Evolutionary conservation across 2,329 filamentous ascomycete species (phyloP).

Genomic region (Aspergillus pseudoterreus): DNA sequence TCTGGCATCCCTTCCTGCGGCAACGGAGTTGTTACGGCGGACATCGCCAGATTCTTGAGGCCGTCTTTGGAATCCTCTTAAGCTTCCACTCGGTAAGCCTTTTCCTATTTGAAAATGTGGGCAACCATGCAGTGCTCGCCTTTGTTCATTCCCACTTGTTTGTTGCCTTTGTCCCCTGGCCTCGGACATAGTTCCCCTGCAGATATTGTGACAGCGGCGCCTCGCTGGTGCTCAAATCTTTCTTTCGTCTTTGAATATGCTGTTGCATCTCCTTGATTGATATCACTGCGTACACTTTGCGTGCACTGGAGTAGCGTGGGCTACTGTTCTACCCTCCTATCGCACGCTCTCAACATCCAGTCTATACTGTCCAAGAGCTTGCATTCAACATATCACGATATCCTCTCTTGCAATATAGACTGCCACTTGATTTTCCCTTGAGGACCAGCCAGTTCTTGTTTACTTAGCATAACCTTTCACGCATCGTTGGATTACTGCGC

Average conservation of each 20-base stretch:
- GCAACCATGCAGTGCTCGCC: too few species aligned
- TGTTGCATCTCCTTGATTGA: neutral
- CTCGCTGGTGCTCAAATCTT: neutral
- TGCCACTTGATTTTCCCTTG: neutral
- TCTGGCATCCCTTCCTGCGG: conserved; percentile 10
- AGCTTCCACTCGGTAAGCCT: conserved; percentile 12
- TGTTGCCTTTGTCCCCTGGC: neutral
- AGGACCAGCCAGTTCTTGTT: too few species aligned
- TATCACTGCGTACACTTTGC: neutral
- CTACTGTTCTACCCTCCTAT: neutral
- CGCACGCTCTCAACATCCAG: neutral
- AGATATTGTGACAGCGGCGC: neutral
- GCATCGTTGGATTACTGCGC: neutral
- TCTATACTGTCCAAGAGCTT: neutral
- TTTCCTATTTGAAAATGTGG: neutral
- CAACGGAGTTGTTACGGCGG: conserved; percentile 10
- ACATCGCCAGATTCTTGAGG: conserved; percentile 12
- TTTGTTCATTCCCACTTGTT: too few species aligned
- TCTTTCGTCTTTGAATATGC: neutral
- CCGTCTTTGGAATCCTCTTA: conserved; percentile 12
- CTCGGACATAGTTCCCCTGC: too few species aligned
- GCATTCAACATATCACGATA: neutral
- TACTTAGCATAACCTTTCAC: neutral
- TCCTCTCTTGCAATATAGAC: neutral
- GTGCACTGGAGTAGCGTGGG: neutral